A percentile compares a stretch with the other conserved stretches of the same genome.
Evolutionary conservation across 208 protist species (phyloP).

Genomic region (Leptomonas pyrrhocoris): DNA sequence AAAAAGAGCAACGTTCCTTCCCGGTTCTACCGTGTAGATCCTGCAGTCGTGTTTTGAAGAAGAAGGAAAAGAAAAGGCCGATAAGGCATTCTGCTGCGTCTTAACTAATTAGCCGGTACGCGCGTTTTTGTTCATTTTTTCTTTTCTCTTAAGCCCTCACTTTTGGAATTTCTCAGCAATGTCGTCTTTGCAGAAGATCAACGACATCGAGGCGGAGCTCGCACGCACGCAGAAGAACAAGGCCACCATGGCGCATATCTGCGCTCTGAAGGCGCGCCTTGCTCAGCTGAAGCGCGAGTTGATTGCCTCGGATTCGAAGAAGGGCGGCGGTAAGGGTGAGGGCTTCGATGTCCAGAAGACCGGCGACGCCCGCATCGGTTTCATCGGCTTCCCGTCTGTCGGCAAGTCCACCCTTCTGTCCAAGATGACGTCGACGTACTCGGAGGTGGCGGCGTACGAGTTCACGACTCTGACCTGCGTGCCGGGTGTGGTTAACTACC

Average conservation of each 20-base stretch:
- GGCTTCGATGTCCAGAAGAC: conserved; percentile 99
- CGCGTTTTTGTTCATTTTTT: neutral
- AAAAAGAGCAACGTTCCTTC: too few relatives aligned
- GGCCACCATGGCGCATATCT: conserved; percentile 97
- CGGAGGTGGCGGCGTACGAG: conserved; percentile 98
- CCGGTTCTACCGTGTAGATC: too few relatives aligned
- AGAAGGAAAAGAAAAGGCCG: neutral
- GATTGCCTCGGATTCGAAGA: conserved; percentile 89
- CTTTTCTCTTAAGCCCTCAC: conserved; percentile 2
- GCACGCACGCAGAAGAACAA: conserved; percentile 99
- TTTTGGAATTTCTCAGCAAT: conserved; percentile 5
- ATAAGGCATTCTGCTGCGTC: neutral
- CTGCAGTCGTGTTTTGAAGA: neutral
- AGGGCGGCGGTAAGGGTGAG: conserved; percentile 89
- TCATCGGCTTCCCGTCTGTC: conserved; percentile 98
- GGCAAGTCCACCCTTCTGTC: conserved; percentile 98
- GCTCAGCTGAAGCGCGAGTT: conserved; percentile 97
- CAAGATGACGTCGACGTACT: conserved; percentile 97
- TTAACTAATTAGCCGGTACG: conserved; percentile 1
- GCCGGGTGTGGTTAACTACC: conserved; percentile 95
- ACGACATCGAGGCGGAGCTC: conserved; percentile 97
- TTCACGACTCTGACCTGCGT: conserved; percentile 99
- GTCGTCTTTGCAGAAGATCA: conserved; percentile 90
- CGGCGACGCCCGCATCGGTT: conserved; percentile 95
- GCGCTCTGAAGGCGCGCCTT: conserved; percentile 98